Percentiles rank a stretch among this genome's conserved stretches.
phyloP scores from a whole-genome alignment of 495 filamentous ascomycete species.

The Aspergillus taichungensis region DNA sequence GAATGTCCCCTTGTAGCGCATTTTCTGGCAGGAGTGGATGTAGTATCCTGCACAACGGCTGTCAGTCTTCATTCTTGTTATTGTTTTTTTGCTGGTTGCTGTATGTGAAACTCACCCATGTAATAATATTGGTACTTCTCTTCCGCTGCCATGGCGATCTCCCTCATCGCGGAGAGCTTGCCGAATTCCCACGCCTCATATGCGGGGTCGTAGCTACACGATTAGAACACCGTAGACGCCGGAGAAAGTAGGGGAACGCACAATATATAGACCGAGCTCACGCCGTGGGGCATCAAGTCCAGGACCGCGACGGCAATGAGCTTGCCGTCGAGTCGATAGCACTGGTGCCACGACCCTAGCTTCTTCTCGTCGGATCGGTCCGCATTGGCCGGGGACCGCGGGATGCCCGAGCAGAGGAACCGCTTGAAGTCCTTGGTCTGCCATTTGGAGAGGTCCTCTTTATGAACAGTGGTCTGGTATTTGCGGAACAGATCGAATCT shows the following conservation, averaged over 20 bases:
- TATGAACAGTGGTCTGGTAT: conserved; percentile 77
- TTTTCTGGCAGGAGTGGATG: conserved; percentile 65
- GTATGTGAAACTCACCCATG: conserved; percentile 47
- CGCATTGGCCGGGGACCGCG: conserved; percentile 33
- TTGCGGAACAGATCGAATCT: conserved; percentile 65
- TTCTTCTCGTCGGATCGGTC: conserved; percentile 43
- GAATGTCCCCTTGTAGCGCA: conserved; percentile 88
- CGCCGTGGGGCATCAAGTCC: conserved; percentile 75
- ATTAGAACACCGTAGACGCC: not conserved
- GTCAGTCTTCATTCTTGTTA: not conserved
- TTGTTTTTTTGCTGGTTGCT: not conserved
- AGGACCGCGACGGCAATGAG: conserved; percentile 84
- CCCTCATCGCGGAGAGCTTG: conserved; percentile 78
- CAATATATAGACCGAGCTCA: conserved; percentile 93
- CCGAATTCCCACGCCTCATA: conserved; percentile 74
- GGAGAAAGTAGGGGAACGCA: conserved; percentile 20
- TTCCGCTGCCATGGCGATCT: conserved; percentile 72
- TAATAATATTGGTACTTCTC: conserved; percentile 66
- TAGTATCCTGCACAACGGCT: conserved; percentile 46
- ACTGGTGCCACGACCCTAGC: conserved; percentile 90
- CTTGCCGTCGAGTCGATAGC: conserved; percentile 82
- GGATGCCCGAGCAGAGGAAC: conserved; percentile 84
- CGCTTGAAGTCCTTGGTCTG: conserved; percentile 60
- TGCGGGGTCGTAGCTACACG: conserved; percentile 63
- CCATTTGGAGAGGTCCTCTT: conserved; percentile 60